phyloP scores from a whole-genome alignment of 805 yeast species.

The Cyberlindnera maritima region DNA sequence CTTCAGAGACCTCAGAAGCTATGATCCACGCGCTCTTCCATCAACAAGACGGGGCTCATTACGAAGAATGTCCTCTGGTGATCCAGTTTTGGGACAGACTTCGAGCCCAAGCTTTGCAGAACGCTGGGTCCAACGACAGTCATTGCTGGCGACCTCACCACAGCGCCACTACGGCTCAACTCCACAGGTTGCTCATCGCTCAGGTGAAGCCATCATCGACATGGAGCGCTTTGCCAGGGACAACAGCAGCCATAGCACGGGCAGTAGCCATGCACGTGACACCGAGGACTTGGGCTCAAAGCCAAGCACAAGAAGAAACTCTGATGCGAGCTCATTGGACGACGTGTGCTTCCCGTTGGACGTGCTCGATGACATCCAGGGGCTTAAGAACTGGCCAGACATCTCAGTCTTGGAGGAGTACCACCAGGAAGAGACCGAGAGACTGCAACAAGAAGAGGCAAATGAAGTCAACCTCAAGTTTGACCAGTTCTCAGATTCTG shows the following conservation, averaged over 20 bases:
- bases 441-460: slow-evolving; percentile 41
- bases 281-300: slow-evolving; percentile 37
- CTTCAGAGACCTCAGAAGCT: slow-evolving; percentile 17
- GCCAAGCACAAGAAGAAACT: slow-evolving; percentile 39
- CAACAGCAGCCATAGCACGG: neutral
- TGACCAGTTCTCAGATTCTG: slow-evolving; percentile 28
- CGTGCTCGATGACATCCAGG: slow-evolving; percentile 21
- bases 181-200: neutral
- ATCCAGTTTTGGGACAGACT: slow-evolving; percentile 3
- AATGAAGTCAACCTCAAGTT: slow-evolving; percentile 36
- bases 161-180: slow-evolving; percentile 6
- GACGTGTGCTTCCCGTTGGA: slow-evolving; percentile 88
- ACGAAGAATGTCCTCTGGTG: neutral
- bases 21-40: slow-evolving; percentile 15
- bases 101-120: slow-evolving; percentile 27
- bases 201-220: slow-evolving; percentile 7
- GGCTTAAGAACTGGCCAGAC: slow-evolving; percentile 75
- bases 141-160: neutral
- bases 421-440: slow-evolving; percentile 62
- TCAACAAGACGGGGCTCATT: slow-evolving; percentile 8
- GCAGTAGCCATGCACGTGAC: slow-evolving; percentile 9
- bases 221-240: slow-evolving; percentile 9
- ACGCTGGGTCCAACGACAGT: slow-evolving; percentile 27
- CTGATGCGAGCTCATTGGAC: slow-evolving; percentile 70
- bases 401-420: slow-evolving; percentile 70